phyloP scores from a whole-genome alignment of 495 filamentous ascomycete species.

The Parmelia sp. region DNA sequence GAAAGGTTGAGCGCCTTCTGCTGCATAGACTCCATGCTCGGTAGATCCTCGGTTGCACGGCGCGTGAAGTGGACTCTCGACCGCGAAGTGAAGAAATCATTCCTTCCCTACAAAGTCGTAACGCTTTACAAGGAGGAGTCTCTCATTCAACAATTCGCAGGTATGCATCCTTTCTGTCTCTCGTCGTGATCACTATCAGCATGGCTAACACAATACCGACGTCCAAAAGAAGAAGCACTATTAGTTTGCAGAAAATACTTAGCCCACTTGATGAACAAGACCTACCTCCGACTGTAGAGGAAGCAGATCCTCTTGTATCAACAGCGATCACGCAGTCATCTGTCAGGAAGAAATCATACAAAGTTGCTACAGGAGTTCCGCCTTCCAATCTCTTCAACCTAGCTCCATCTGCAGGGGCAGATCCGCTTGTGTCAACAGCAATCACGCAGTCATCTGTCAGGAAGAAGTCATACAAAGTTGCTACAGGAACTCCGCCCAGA shows the following conservation, averaged over 20 bases:
- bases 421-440: not conserved
- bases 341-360: not conserved
- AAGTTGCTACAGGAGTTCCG: not conserved
- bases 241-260: not conserved
- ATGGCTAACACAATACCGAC: not conserved
- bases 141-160: not conserved
- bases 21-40: not conserved
- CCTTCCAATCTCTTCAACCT: too few relatives aligned
- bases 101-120: not conserved
- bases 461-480: not conserved
- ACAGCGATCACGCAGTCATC: not conserved
- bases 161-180: not conserved
- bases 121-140: not conserved
- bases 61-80: not conserved
- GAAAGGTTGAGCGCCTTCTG: not conserved
- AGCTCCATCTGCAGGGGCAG: not conserved
- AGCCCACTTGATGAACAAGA: not conserved
- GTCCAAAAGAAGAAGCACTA: not conserved
- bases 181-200: not conserved
- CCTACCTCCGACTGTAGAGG: not conserved
- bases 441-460: not conserved
- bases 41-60: constrained; percentile 3
- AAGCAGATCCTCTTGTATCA: not conserved
- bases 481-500: not conserved
- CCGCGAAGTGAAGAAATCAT: not conserved